Conservation (phyloP, 1,139 yeast species). For the Pneumocystis sp. region DNA sequence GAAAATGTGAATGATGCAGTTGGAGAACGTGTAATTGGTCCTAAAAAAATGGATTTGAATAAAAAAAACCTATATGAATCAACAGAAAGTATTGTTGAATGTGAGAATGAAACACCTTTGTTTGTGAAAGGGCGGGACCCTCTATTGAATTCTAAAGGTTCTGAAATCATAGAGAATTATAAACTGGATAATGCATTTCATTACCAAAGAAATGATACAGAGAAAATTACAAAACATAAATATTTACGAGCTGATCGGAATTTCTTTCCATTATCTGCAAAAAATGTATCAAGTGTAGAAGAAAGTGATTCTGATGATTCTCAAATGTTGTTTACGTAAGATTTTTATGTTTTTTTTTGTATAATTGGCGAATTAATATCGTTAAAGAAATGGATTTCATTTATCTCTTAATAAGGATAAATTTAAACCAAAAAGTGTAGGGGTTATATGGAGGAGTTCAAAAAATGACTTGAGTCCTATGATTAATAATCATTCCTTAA, state of each 20-base stretch:
- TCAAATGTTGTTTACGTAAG: not conserved
- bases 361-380: not conserved
- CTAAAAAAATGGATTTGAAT: constrained; percentile 5
- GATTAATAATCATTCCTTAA: not conserved
- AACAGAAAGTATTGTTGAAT: not conserved
- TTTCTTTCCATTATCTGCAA: not conserved
- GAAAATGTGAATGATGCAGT: constrained; percentile 14
- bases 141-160: not conserved
- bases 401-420: not conserved
- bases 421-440: not conserved
- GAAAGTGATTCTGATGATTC: not conserved
- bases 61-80: not conserved
- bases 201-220: not conserved
- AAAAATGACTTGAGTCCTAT: not conserved
- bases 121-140: not conserved
- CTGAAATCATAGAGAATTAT: not conserved
- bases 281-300: not conserved
- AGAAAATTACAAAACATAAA: not conserved
- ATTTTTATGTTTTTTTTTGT: not conserved
- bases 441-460: not conserved
- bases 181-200: not conserved
- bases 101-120: not conserved
- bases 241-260: not conserved
- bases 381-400: not conserved
- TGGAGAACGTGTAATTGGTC: constrained; percentile 15